Conservation (phyloP, 2,329 filamentous ascomycete species). For the Aplosporella prunicola region DNA sequence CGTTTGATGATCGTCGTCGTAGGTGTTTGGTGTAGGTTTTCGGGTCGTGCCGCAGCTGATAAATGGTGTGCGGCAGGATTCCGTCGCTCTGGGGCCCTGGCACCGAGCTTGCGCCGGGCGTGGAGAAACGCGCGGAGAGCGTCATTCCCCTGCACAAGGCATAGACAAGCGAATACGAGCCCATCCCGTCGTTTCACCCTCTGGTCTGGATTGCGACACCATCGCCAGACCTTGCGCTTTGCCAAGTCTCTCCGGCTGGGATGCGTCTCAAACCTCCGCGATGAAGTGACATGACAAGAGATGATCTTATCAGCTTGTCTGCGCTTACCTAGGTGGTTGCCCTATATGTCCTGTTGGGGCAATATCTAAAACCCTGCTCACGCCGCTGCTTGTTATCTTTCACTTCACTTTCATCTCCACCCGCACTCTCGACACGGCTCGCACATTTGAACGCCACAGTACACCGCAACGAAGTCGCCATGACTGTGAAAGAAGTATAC, state of each 20-base stretch:
- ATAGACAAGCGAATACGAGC: constrained; percentile 4
- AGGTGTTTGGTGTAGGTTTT: constrained; percentile 2
- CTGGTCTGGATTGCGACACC: not conserved
- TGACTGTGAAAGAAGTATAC: constrained; percentile 7
- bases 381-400: not conserved
- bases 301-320: not conserved
- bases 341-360: not conserved
- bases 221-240: not conserved
- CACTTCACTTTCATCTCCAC: not conserved
- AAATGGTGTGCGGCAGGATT: not conserved
- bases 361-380: not conserved
- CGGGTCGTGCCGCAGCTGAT: constrained; percentile 7
- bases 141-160: not conserved
- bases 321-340: not conserved
- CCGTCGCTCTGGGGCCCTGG: not conserved
- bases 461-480: not conserved
- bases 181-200: not conserved
- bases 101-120: constrained; percentile 1
- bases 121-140: constrained; percentile 1
- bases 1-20: constrained; percentile 1
- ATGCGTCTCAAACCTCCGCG: not conserved
- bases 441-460: not conserved
- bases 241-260: not conserved
- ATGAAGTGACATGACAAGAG: constrained; percentile 1
- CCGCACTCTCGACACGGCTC: not conserved